Conservation (phyloP, 768 basidiomycete species). For the Leccinellum luteum region DNA sequence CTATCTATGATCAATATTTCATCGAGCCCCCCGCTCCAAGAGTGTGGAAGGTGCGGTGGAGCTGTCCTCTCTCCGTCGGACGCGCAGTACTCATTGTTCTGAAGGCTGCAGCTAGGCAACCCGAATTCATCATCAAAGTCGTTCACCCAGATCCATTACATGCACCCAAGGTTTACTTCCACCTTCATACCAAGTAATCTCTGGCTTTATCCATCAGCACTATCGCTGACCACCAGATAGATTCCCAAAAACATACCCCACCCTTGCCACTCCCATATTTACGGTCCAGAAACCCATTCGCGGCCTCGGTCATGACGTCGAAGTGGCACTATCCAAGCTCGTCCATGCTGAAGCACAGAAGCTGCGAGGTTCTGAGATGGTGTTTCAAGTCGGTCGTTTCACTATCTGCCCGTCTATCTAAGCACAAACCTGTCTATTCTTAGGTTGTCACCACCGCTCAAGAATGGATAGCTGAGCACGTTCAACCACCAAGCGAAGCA, state of each 20-base stretch:
- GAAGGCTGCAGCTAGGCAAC: constrained; percentile 65
- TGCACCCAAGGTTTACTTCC: constrained; percentile 57
- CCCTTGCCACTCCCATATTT: constrained; percentile 64
- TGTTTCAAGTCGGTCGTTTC: constrained; percentile 58
- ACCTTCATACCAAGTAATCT: constrained; percentile 65
- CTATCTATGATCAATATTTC: constrained; percentile 81
- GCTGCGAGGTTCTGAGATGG: constrained; percentile 68
- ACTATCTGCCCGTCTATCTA: not conserved
- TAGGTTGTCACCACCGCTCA: constrained; percentile 68
- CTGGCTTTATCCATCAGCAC: constrained; percentile 13
- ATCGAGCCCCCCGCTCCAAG: constrained; percentile 70
- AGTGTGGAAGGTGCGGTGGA: constrained; percentile 69
- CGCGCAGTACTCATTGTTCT: constrained; percentile 3
- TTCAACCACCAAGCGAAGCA: constrained; percentile 55
- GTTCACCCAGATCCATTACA: constrained; percentile 59
- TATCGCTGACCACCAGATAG: constrained; percentile 33
- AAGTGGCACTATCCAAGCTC: constrained; percentile 52
- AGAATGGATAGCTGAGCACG: constrained; percentile 64
- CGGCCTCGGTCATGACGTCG: constrained; percentile 57
- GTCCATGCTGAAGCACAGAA: constrained; percentile 68
- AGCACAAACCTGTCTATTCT: not conserved
- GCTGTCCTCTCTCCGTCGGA: constrained; percentile 7
- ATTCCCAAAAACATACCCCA: constrained; percentile 83
- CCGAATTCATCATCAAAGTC: constrained; percentile 75
- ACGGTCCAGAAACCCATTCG: constrained; percentile 61